These are phyloP conservation scores for Yarrowia alimentaria DNA, from an alignment of 805 yeast genomes.

Conservation along the genomic window DNA sequence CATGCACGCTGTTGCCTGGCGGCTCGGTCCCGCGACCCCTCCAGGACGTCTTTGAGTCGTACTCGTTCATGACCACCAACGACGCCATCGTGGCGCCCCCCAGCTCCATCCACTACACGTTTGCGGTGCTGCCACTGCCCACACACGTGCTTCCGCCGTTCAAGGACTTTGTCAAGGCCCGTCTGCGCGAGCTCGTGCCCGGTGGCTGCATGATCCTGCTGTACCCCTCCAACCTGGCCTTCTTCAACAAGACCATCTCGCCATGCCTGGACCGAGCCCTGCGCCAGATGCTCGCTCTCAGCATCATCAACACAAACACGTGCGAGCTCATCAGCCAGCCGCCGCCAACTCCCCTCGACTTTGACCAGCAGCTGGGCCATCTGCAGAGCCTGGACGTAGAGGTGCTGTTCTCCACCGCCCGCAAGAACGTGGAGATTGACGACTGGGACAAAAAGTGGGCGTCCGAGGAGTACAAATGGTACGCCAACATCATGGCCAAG, in stretches of 20 bases:
- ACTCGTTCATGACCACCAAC: constrained; percentile 17
- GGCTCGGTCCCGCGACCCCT: constrained; percentile 2
- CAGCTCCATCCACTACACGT: constrained; percentile 31
- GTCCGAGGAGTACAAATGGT: constrained; percentile 24
- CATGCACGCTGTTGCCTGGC: constrained; percentile 3
- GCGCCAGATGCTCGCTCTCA: constrained; percentile 35
- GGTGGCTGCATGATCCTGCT: constrained; percentile 34
- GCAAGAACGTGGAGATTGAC: constrained; percentile 22
- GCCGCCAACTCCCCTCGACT: constrained; percentile 29
- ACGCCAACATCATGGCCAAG: constrained; percentile 5
- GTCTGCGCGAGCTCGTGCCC: constrained; percentile 32
- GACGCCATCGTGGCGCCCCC: constrained; percentile 30
- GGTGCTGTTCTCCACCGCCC: constrained; percentile 13
- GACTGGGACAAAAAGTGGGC: constrained; percentile 25
- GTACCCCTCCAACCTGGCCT: constrained; percentile 33
- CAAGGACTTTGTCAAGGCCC: constrained; percentile 28
- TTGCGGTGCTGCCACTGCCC: constrained; percentile 33
- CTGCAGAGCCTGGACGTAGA: constrained; percentile 3
- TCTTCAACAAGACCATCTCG: constrained; percentile 31
- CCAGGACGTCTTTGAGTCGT: constrained; percentile 15
- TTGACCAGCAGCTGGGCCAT: constrained; percentile 9
- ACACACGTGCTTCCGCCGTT: constrained; percentile 33
- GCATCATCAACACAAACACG: constrained; percentile 32
- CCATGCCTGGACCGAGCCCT: constrained; percentile 35
- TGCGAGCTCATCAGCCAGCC: constrained; percentile 34